A percentile compares a stretch with the other conserved stretches of the same genome.
Evolutionary conservation across 495 filamentous ascomycete species (phyloP).

Genomic region (Neurospora tetraspora): DNA sequence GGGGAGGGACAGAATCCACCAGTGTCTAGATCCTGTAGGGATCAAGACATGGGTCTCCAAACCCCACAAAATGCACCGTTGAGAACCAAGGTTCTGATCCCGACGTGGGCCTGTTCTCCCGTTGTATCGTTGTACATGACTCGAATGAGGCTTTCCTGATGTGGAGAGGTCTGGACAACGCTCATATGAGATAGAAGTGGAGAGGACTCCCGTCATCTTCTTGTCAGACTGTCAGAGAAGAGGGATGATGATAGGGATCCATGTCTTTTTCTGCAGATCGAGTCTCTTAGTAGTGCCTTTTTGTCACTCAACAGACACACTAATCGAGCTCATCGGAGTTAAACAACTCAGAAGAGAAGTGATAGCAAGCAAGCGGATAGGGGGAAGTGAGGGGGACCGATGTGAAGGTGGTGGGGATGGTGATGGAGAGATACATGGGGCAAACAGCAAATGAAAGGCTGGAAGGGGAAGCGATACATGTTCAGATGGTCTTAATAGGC

Average conservation of each 20-base stretch:
- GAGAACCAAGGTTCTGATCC: background rate
- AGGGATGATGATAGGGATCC: background rate
- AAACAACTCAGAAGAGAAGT: background rate
- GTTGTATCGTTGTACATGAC: background rate
- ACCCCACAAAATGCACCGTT: background rate
- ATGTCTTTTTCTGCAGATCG: background rate
- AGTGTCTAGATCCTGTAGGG: background rate
- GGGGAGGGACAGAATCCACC: background rate
- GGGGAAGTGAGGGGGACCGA: background rate
- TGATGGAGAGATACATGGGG: background rate
- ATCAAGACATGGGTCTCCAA: background rate
- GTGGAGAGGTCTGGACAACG: background rate
- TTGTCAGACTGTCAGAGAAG: background rate
- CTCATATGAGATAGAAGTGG: background rate
- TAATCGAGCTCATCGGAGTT: background rate
- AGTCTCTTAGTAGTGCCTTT: background rate
- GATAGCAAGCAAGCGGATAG: background rate
- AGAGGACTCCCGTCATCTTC: background rate
- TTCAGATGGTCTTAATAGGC: constrained; percentile 11
- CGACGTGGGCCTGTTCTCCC: background rate
- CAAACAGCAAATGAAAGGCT: constrained; percentile 11
- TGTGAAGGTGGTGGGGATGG: background rate
- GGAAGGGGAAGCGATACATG: background rate
- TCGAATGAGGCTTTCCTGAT: background rate
- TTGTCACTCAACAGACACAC: background rate